Conservation (phyloP, 495 filamentous ascomycete species). For the Lentithecium fluviatile region DNA sequence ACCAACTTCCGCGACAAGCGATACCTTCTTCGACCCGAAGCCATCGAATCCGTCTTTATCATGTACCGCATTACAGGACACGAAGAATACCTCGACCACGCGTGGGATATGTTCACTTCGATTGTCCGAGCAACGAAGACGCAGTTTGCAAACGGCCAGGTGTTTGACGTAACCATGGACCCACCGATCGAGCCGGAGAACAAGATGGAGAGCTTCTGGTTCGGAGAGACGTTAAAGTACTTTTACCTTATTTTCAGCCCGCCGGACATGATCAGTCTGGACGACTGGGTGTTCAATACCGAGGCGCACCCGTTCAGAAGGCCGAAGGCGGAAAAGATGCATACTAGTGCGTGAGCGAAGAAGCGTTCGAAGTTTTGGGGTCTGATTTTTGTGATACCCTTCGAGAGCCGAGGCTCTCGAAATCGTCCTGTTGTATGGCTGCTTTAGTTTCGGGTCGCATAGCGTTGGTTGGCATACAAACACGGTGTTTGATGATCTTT, state of each 20-base stretch:
- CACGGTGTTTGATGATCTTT: too few species aligned
- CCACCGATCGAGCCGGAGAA: slow-evolving; percentile 35
- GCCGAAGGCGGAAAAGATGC: slow-evolving; percentile 36
- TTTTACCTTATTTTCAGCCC: slow-evolving; percentile 75
- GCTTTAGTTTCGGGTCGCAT: too few species aligned
- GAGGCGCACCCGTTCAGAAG: slow-evolving; percentile 55
- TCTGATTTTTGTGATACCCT: slow-evolving; percentile 7
- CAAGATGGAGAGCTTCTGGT: slow-evolving; percentile 61
- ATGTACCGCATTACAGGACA: slow-evolving; percentile 59
- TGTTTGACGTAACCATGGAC: slow-evolving; percentile 40
- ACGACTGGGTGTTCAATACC: slow-evolving; percentile 75
- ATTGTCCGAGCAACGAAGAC: slow-evolving; percentile 50
- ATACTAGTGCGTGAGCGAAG: neutral
- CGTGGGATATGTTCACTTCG: slow-evolving; percentile 60
- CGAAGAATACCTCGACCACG: slow-evolving; percentile 54
- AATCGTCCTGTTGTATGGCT: neutral
- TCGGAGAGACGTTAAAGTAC: slow-evolving; percentile 77
- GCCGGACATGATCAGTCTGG: slow-evolving; percentile 69
- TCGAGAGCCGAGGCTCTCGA: neutral
- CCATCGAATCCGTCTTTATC: slow-evolving; percentile 63
- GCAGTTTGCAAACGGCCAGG: slow-evolving; percentile 50
- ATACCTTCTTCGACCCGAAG: slow-evolving; percentile 55
- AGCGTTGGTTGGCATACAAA: too few species aligned
- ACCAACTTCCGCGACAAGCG: slow-evolving; percentile 42
- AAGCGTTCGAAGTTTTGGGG: neutral